Conservation (phyloP, 192 early-diverging fungal genomes). For the Backusella liffmaniae region DNA sequence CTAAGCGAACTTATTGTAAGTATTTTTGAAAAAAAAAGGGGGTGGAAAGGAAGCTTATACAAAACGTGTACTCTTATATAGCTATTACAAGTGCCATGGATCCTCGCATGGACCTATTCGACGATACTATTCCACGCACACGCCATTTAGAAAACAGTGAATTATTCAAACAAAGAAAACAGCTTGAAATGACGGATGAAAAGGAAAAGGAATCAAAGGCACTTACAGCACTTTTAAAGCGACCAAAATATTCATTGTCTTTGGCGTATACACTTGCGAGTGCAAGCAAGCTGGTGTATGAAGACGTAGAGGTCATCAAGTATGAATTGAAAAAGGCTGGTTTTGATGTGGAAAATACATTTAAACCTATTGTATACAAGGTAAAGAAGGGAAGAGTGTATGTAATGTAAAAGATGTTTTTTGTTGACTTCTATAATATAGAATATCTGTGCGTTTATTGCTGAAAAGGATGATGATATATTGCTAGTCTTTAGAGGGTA, state of each 20-base stretch:
- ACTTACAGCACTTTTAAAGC: slow-evolving; percentile 11
- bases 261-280: slow-evolving; percentile 47
- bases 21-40: neutral
- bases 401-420: neutral
- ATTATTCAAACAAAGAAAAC: slow-evolving; percentile 21
- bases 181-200: neutral
- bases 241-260: slow-evolving; percentile 43
- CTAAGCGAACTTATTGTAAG: slow-evolving; percentile 24
- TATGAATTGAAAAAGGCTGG: slow-evolving; percentile 47
- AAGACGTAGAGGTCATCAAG: slow-evolving; percentile 49
- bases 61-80: neutral
- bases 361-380: slow-evolving; percentile 52
- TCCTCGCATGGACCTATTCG: slow-evolving; percentile 27
- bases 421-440: neutral
- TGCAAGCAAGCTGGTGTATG: slow-evolving; percentile 48
- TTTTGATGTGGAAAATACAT: slow-evolving; percentile 48
- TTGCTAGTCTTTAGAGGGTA: slow-evolving; percentile 50
- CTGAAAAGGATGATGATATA: slow-evolving; percentile 53
- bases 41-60: too few relatives aligned
- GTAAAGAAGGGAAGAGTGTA: slow-evolving; percentile 19
- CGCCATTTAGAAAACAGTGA: slow-evolving; percentile 20
- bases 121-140: slow-evolving; percentile 25
- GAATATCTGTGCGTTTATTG: slow-evolving; percentile 55
- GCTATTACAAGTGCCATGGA: slow-evolving; percentile 32
- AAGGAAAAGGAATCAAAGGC: slow-evolving; percentile 6